Evolutionary conservation across 306 rosid genomes (phyloP).

Genomic region (Vachellia collinsii): DNA sequence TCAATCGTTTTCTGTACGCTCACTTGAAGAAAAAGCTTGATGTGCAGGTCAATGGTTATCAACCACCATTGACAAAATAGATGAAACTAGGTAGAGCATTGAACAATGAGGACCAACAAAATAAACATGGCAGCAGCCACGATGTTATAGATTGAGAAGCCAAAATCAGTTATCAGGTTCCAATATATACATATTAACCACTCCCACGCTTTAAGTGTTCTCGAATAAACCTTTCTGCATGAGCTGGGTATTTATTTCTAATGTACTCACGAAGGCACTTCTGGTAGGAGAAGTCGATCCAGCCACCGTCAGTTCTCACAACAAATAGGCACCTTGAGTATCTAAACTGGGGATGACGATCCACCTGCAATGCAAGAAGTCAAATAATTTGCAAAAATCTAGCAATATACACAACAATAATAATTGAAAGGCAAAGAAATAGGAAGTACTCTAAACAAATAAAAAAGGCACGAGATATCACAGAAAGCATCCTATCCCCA

Average conservation of each 20-base stretch:
- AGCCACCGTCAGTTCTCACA: constrained; percentile 82
- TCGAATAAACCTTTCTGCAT: constrained; percentile 77
- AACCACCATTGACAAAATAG: constrained; percentile 50
- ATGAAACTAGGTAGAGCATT: constrained; percentile 36
- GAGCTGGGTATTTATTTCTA: constrained; percentile 73
- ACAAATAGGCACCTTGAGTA: constrained; percentile 83
- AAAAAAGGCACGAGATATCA: background rate
- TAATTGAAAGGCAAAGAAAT: background rate
- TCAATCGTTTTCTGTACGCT: constrained; percentile 45
- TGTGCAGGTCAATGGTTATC: constrained; percentile 47
- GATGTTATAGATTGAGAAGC: constrained; percentile 21
- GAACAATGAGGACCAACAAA: constrained; percentile 2
- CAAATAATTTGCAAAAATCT: constrained; percentile 24
- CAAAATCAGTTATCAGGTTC: constrained; percentile 24
- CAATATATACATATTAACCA: constrained; percentile 45
- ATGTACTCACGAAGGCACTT: constrained; percentile 82
- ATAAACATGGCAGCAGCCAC: constrained; percentile 18
- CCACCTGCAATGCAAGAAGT: constrained; percentile 67
- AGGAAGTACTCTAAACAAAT: background rate
- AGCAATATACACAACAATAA: constrained; percentile 30
- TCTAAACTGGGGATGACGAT: constrained; percentile 82
- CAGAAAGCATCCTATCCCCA: constrained; percentile 4
- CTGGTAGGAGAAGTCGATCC: constrained; percentile 93
- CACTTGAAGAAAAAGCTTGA: constrained; percentile 37
- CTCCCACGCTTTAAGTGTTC: constrained; percentile 82